phyloP scores from a whole-genome alignment of 2,329 filamentous ascomycete species.

The Bertia moriformis region DNA sequence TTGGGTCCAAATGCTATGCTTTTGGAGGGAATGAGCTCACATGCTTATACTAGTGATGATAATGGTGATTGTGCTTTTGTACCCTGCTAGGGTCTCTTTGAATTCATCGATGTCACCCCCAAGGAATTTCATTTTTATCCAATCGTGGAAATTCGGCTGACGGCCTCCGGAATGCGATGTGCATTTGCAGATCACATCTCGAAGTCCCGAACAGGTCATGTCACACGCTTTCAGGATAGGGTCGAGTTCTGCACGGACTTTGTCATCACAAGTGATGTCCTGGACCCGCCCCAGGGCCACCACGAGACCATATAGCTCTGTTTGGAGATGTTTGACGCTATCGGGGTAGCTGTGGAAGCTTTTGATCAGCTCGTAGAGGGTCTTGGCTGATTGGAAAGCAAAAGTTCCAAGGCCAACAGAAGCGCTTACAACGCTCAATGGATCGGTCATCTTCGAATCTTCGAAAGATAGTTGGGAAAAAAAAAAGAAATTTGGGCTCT shows the following conservation, averaged over 20 bases:
- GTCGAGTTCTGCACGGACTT: background rate
- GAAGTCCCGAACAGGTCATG: background rate
- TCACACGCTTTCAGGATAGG: background rate
- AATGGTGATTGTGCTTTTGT: conserved; percentile 1
- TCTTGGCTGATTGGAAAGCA: background rate
- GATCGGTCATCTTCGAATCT: background rate
- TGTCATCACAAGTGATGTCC: background rate
- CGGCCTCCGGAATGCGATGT: background rate
- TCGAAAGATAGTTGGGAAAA: too few relatives aligned
- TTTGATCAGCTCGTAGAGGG: background rate
- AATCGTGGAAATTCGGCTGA: background rate
- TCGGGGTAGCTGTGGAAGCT: background rate
- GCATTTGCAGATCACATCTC: background rate
- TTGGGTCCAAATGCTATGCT: background rate
- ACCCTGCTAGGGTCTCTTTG: background rate
- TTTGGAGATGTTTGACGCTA: background rate
- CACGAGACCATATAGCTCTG: background rate
- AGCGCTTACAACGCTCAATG: background rate
- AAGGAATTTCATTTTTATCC: conserved; percentile 1
- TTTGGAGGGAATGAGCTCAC: background rate
- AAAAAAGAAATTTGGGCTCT: too few relatives aligned
- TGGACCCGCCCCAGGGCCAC: background rate
- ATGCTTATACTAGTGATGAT: background rate
- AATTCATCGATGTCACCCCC: background rate
- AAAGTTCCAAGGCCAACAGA: background rate